These are phyloP conservation scores for Hawksworthiomyces lignivorus DNA, from an alignment of 2,329 filamentous ascomycete species.

Conservation along the genomic window DNA sequence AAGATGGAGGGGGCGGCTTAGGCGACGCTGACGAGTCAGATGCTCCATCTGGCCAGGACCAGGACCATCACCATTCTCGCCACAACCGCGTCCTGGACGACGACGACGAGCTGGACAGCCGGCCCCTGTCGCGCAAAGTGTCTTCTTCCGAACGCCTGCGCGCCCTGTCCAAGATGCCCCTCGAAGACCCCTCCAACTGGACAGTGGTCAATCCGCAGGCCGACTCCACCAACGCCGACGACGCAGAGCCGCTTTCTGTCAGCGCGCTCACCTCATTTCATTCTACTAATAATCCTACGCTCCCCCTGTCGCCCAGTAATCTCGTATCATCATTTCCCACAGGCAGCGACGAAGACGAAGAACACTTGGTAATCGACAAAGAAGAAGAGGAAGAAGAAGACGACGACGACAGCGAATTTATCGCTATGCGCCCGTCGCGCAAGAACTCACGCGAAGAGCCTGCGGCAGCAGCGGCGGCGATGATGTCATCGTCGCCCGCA, in stretches of 20 bases:
- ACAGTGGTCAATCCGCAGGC: conserved; percentile 24
- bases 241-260: background rate
- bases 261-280: background rate
- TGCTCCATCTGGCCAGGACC: no score
- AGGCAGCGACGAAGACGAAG: background rate
- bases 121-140: conserved; percentile 26
- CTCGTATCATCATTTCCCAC: no score
- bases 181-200: conserved; percentile 28
- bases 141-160: conserved; percentile 30
- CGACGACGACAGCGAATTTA: conserved; percentile 13
- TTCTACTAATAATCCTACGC: no score
- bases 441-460: background rate
- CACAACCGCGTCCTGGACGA: conserved; percentile 22
- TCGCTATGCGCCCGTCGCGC: conserved; percentile 14
- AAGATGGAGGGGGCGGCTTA: no score
- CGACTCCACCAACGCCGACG: conserved; percentile 1
- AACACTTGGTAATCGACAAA: no score
- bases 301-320: no score
- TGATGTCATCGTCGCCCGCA: no score
- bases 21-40: no score
- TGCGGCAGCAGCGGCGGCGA: no score
- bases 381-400: background rate
- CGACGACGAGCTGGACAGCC: conserved; percentile 24
- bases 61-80: conserved; percentile 11
- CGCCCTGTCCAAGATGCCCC: conserved; percentile 26